Evolutionary conservation across 768 basidiomycete species (phyloP), one percentile per base, ranked within the genome.

Genomic region (Harrya chromipes): DNA sequence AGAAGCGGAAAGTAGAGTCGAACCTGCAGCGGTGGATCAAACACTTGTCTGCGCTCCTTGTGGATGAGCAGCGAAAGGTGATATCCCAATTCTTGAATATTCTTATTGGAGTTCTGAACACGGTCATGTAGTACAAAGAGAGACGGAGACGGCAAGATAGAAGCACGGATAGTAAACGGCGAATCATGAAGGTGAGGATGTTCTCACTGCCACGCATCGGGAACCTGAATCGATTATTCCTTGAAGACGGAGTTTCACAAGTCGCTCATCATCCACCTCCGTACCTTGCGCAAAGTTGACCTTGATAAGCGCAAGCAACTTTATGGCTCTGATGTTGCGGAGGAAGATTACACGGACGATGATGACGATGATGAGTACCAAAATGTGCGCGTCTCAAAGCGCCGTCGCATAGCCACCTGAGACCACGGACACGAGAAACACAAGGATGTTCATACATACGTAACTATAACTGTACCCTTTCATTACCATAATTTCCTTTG

Each of bases 11-110:
- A 36, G 70, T 67, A 4, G 76, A 78, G 55, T 70, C 74, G 10
- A 71, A 76, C 49, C 58, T 79, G 46, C 83, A 86, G 56, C 67
- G 74, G 38, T 90, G 87, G 87, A 79, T 89, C 59, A 80, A 80
- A 59, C 80, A 87, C 55, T 65, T 90, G 31, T 70, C 74, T 6
- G 70, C 74, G 16, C 65, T 90, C 37, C 68, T 80, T 19, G 84
- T 81, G 61, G 75, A 78, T 27, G 87, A 90, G 60, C 82, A 84
- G 53, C 77, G 78, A 54, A 89, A 87, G 79, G 87, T 87, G 47
- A 43, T n/a, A 6, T 9, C 33, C 17, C 23, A 8, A 45, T 31
- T 20, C 9, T 40, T 5, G 33, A 51, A 40, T 31, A 35, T 47
- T 52, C 11, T 29, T 17, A 44, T 29, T 44, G 6, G 37, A 16